Evolutionary conservation across 1,284 basidiomycete genomes (phyloP), one percentile per base, ranked within the genome.

Genomic region (Microbotryomycetes sp.): DNA sequence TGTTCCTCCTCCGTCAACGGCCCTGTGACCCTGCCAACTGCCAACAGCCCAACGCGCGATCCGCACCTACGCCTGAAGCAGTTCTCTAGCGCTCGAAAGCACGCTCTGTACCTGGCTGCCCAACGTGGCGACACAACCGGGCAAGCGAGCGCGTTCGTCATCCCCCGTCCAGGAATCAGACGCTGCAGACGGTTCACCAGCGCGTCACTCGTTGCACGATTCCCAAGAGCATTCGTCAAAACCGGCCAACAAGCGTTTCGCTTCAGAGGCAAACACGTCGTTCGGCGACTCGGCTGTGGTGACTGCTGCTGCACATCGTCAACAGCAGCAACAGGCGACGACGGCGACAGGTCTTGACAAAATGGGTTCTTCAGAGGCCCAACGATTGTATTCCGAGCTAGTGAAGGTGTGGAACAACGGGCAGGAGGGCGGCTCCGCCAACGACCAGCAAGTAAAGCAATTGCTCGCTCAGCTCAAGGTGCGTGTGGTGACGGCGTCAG

Each of bases 401-500:
- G 65, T 63, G 56, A 52, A 61, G 4, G 66, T 66, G 24, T 73
- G 71, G 60, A 59, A 57, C 23, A 60, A 53, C 13, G 29, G 57
- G 15, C 31, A 49, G 7, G 24, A 15, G 28, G 35, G 48, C 30
- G 54, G 81, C 73, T 84, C 81, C 65, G 82, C 82, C 7, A 71
- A 76, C 35, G 35, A 41, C 18, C 35, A 41, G 18, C 35, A 41
- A 4, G 13, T 64, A 50, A 29, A 30, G 2, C 18, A 18, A 46
- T 72, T 89, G 18, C 79, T 91, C 7, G 75, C 81, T 5, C 81
- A 86, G 75, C 82, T 91, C 66, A 91, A 91, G 83, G 88, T 86
- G 45, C 29, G 64, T 48, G 31, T 52, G 24, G 29, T 21, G 5
- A 24, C 46, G 46, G 9, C 21, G 46, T n/a, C 13, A 3, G 18